Conservation (phyloP, 2,329 filamentous ascomycete genomes). For the Colletotrichum somersetense region DNA sequence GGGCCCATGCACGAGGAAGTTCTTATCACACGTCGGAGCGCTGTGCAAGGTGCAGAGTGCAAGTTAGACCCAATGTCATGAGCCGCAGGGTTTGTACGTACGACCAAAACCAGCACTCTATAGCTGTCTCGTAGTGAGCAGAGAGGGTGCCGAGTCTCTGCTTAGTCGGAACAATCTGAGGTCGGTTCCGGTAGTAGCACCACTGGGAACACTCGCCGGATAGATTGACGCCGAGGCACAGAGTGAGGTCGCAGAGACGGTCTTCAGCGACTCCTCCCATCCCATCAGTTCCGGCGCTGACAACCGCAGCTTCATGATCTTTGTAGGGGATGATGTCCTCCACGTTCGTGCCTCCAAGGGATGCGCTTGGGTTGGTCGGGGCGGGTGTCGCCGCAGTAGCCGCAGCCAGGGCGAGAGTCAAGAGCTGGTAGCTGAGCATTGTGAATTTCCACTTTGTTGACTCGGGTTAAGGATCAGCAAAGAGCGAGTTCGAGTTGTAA, state of each 20-base stretch:
- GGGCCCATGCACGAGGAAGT: not conserved
- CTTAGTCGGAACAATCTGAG: not conserved
- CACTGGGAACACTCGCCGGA: not conserved
- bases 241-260: not conserved
- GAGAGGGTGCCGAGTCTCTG: not conserved
- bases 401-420: not conserved
- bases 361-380: not conserved
- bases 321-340: not conserved
- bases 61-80: not conserved
- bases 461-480: not conserved
- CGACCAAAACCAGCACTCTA: not conserved
- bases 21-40: not conserved
- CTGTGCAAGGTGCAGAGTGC: not conserved
- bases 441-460: not conserved
- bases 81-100: not conserved
- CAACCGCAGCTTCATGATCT: not conserved
- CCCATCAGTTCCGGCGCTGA: not conserved
- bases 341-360: not conserved
- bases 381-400: not conserved
- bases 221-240: not conserved
- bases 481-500: not conserved
- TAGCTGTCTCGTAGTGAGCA: not conserved
- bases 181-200: not conserved
- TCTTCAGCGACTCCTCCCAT: not conserved
- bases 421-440: not conserved